phyloP scores from a whole-genome alignment of 2,329 filamentous ascomycete species.

The Nothophoma quercina region DNA sequence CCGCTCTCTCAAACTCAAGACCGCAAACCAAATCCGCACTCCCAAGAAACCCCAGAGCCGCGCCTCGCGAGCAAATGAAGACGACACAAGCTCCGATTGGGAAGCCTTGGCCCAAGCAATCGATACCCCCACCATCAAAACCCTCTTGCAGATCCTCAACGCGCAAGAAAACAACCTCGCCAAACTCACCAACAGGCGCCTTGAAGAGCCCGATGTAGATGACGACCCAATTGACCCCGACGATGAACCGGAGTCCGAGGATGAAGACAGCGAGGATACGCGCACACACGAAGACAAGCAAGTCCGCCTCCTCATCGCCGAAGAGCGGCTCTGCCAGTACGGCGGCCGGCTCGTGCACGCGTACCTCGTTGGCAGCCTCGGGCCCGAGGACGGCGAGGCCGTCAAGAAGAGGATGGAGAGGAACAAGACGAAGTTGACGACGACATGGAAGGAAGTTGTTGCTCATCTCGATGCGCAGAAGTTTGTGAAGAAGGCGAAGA shows the following conservation, averaged over 20 bases:
- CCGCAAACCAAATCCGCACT: slow-evolving; percentile 36
- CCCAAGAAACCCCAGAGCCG: slow-evolving; percentile 41
- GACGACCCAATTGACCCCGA: slow-evolving; percentile 75
- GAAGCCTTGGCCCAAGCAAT: slow-evolving; percentile 74
- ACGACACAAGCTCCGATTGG: slow-evolving; percentile 55
- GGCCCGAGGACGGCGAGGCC: slow-evolving; percentile 58
- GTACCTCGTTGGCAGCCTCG: slow-evolving; percentile 77
- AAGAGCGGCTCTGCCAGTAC: slow-evolving; percentile 85
- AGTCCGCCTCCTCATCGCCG: slow-evolving; percentile 75
- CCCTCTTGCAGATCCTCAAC: slow-evolving; percentile 79
- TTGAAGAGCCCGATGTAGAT: slow-evolving; percentile 64
- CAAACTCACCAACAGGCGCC: slow-evolving; percentile 43
- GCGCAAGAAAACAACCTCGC: slow-evolving; percentile 73
- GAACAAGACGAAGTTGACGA: slow-evolving; percentile 81
- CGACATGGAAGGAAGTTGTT: slow-evolving; percentile 85
- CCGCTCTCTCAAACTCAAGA: slow-evolving; percentile 69
- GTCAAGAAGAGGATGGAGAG: slow-evolving; percentile 76
- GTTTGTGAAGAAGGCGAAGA: slow-evolving; percentile 41
- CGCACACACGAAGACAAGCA: slow-evolving; percentile 59
- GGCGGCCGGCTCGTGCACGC: slow-evolving; percentile 85
- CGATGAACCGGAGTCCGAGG: slow-evolving; percentile 66
- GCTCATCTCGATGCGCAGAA: slow-evolving; percentile 73
- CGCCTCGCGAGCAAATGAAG: slow-evolving; percentile 7
- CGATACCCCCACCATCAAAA: slow-evolving; percentile 65
- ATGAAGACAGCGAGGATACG: slow-evolving; percentile 59